A percentile compares a stretch with the other conserved stretches of the same genome.
Conservation (phyloP, 345 rosid genomes). For the Aquilaria sinensis region DNA sequence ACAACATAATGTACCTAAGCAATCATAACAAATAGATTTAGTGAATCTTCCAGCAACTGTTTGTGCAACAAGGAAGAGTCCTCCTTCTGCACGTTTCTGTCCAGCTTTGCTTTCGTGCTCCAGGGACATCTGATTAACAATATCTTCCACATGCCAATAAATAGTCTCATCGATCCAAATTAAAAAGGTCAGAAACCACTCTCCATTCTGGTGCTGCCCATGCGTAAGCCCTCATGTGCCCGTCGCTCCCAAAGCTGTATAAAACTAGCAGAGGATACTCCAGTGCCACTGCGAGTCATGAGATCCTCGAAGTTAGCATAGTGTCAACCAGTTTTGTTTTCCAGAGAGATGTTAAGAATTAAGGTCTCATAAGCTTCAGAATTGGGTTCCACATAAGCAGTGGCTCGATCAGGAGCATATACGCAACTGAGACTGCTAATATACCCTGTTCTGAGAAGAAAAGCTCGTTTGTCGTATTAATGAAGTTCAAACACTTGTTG, state of each 20-base stretch:
- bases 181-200: slow-evolving; percentile 14
- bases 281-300: slow-evolving; percentile 5
- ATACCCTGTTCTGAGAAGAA: no score
- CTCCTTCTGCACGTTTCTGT: no score
- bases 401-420: background rate
- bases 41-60: no score
- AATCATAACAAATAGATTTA: no score
- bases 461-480: no score
- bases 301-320: slow-evolving; percentile 6
- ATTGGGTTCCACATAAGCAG: slow-evolving; percentile 17
- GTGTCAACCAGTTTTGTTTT: no score
- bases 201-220: slow-evolving; percentile 7
- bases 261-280: slow-evolving; percentile 3
- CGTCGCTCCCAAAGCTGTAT: slow-evolving; percentile 20
- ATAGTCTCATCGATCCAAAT: slow-evolving; percentile 12
- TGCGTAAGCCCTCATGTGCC: slow-evolving; percentile 22
- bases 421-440: no score
- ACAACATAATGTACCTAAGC: no score
- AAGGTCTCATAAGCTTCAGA: background rate
- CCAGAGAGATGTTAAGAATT: background rate
- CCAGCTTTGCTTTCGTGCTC: no score
- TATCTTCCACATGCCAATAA: slow-evolving; percentile 28
- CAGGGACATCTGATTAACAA: no score
- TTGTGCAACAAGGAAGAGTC: no score
- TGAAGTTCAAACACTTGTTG: no score